Evolutionary conservation across 805 yeast genomes (phyloP), one percentile per base, ranked within the genome.

Genomic region (Torulaspora gathmanii): DNA sequence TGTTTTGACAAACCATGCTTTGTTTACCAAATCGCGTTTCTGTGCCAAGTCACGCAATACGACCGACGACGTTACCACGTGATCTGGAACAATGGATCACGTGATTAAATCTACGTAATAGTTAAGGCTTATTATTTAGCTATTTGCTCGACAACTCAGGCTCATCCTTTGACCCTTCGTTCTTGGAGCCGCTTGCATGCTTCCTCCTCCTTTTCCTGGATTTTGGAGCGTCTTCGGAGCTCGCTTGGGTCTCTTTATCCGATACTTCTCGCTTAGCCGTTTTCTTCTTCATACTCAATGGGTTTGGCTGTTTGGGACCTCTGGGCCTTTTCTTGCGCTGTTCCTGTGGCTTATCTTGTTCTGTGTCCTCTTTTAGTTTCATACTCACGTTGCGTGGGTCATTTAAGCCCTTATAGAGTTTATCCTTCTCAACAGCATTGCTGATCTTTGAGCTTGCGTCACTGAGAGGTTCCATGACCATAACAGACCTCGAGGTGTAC

Each of bases 391-490:
- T 52, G 51, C 70, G 72, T 5, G 74, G 68, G 55, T 80, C 83
- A 60, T 93, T 91, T 61, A 93, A 74, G 0, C 98, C 98, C 19
- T 75, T 77, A 2, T 78, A 78, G 41, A 93, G 71, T 58, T 93
- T 93, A 36, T 73, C 71, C 1, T 69, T 62, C 65, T 93, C 99
- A 33, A 74, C 69, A 23, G 65, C 55, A 37, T 59, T 58, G 44
- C 80, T 78, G 12, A 73, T 71, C 36, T 60, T 63, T 10, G 70
- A 72, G 34, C 91, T 83, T 5, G 86, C 86, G 30, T 75, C 76
- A 42, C 95, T 85, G 54, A 89, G 69, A 6, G 97, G 96, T 66
- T 93, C 99, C 93, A 93, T 80, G 22, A 93, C 82, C 91, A 93
- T 86, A 13, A 93, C 99, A 1, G 96, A 80, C 49, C 96, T 74